Percentiles rank a stretch among this genome's conserved stretches.
These are phyloP conservation scores for Aquilaria sinensis DNA, from an alignment of 345 rosid genomes.

Conservation along the genomic window DNA sequence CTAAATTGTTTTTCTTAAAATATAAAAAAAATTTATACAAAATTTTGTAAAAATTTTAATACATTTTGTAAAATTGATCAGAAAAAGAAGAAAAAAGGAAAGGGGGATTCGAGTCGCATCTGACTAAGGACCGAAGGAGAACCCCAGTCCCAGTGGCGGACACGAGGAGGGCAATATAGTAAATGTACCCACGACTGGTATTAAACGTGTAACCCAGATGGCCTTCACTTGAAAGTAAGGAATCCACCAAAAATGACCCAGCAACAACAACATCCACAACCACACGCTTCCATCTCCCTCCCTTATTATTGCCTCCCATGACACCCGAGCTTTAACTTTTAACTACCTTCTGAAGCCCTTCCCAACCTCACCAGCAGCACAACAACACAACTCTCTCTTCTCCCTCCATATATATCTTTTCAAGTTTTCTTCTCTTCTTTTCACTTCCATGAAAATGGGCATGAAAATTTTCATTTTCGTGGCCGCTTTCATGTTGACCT, in stretches of 20 bases:
- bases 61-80: no score
- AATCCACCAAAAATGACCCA: conserved; percentile 10
- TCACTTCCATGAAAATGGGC: conserved; percentile 28
- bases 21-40: no score
- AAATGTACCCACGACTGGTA: neutral
- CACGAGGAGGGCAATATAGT: conserved; percentile 8
- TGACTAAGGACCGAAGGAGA: no score
- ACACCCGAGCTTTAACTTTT: neutral
- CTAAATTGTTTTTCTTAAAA: no score
- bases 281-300: conserved; percentile 19
- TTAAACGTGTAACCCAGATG: conserved; percentile 8
- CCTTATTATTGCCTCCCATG: no score
- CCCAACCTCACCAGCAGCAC: neutral
- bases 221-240: conserved; percentile 44
- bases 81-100: no score
- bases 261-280: conserved; percentile 16
- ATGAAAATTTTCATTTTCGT: conserved; percentile 46
- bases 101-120: no score
- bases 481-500: conserved; percentile 44
- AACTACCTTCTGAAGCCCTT: neutral
- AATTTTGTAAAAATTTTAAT: no score
- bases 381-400: conserved; percentile 6
- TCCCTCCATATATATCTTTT: neutral
- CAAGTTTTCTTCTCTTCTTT: neutral
- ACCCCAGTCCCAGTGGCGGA: no score